These are phyloP conservation scores for Waltergamsia citrina DNA, from an alignment of 2,329 filamentous ascomycete species.

Conservation along the genomic window DNA sequence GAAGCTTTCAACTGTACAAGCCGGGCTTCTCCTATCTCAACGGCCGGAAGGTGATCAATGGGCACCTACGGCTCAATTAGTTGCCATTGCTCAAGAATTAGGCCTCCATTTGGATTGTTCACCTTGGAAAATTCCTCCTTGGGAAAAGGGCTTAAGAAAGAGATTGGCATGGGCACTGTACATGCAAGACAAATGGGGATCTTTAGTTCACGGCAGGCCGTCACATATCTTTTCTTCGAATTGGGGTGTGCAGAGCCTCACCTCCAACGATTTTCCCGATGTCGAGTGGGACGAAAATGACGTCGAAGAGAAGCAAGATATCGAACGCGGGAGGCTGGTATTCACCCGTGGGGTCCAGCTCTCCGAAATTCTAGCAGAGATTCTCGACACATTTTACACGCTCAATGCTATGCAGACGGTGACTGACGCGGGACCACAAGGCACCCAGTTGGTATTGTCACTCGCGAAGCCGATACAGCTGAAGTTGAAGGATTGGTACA, in stretches of 20 bases:
- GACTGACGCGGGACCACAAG: slow-evolving; percentile 54
- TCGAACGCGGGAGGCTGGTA: slow-evolving; percentile 58
- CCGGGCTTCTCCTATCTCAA: slow-evolving; percentile 65
- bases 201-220: slow-evolving; percentile 74
- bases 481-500: slow-evolving; percentile 75
- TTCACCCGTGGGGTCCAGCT: slow-evolving; percentile 70
- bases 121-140: slow-evolving; percentile 76
- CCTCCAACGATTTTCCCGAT: slow-evolving; percentile 62
- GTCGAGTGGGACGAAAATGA: slow-evolving; percentile 56
- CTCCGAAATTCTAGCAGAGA: slow-evolving; percentile 67
- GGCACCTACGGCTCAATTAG: slow-evolving; percentile 77
- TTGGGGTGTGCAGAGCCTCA: slow-evolving; percentile 68
- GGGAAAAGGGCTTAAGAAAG: slow-evolving; percentile 79
- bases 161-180: slow-evolving; percentile 85
- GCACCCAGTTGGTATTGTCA: slow-evolving; percentile 63
- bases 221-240: slow-evolving; percentile 62
- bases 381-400: slow-evolving; percentile 76
- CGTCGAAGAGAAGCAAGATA: slow-evolving; percentile 52
- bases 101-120: slow-evolving; percentile 84
- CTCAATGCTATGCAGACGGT: slow-evolving; percentile 66
- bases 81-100: slow-evolving; percentile 79
- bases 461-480: slow-evolving; percentile 75
- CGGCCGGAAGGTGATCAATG: slow-evolving; percentile 71
- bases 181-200: slow-evolving; percentile 90
- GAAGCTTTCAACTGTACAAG: slow-evolving; percentile 73